Base-by-base conservation (phyloP, 495 filamentous ascomycete species). In the Podospora sp. region DNA sequence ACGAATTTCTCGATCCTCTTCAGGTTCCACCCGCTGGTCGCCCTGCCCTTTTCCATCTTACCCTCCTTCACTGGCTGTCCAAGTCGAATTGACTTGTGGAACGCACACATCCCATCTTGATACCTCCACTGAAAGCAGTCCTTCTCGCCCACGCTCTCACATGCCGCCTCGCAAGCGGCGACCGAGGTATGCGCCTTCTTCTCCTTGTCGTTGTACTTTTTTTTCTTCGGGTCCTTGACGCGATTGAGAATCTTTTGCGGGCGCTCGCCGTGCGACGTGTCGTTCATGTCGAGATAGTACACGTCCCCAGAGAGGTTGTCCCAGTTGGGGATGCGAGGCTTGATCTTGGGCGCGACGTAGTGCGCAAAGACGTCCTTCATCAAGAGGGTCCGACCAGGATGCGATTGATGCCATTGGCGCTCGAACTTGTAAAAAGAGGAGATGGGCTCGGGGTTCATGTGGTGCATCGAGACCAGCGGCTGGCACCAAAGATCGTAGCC, bases 381-480 rank as follows among this genome's bases (percentile, higher is more conserved):
- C 2, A 79, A 69, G 1, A 85, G 62, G 22, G 81, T 67, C 46
- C 68, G 40, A 16, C 14, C 16, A 11, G 40, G 40, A 14, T 55
- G 52, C 0, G 65, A 50, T 29, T 46, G 4, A 18, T 46, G 12
- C n/a, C 72, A 74, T 14, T 72, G 69, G 67, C 78, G 77, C 70
- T 87, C 84, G 68, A 84, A 88, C 46, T 83, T 72, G 81, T 82
- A 89, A 60, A 89, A 77, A 16, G 70, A 71, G 62, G 79, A 82
- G 51, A 87, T 78, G 65, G 88, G 86, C 46, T 80, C 79, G 64
- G 78, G 75, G 20, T 80, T 78, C 69, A 90, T 78, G 71, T 88
- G 85, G 71, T 90, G 88, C 84, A 88, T 87, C 2, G 84, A 86
- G 0, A 88, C 78, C 51, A 86, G 73, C 11, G 86, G 85, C 33